Conservation (phyloP, 805 yeast species). For the Huiozyma naganishii region DNA sequence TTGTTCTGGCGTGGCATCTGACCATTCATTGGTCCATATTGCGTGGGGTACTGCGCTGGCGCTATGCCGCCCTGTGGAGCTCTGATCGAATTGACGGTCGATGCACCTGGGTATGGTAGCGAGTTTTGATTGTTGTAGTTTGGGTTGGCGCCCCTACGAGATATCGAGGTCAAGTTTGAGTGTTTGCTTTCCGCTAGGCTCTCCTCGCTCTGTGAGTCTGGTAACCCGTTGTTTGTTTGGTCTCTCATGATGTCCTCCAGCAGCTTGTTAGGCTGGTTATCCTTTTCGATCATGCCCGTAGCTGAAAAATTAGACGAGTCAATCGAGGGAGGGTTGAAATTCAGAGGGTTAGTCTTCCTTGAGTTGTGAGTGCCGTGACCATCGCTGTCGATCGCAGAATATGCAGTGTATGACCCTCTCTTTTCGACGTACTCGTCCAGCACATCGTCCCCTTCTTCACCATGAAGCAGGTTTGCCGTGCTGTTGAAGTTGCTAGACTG, state of each 20-base stretch:
- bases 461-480: neutral
- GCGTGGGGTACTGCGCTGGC: neutral
- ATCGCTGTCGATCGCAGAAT: slow-evolving; percentile 16
- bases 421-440: slow-evolving; percentile 3
- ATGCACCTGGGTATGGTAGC: slow-evolving; percentile 4
- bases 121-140: slow-evolving; percentile 7
- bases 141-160: slow-evolving; percentile 66
- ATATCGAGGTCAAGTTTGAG: slow-evolving; percentile 69
- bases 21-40: neutral
- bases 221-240: slow-evolving; percentile 1
- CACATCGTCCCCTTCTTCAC: slow-evolving; percentile 2
- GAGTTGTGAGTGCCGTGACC: neutral
- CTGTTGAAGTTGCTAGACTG: neutral
- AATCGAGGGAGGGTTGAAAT: slow-evolving; percentile 8
- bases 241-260: slow-evolving; percentile 18
- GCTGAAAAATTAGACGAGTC: slow-evolving; percentile 16
- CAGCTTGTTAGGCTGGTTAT: slow-evolving; percentile 12
- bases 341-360: neutral
- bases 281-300: slow-evolving; percentile 7
- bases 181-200: slow-evolving; percentile 16
- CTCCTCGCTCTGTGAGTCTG: slow-evolving; percentile 6
- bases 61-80: neutral
- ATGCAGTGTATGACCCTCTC: slow-evolving; percentile 9
- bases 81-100: slow-evolving; percentile 1
- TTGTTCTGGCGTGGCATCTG: slow-evolving; percentile 9